Percentiles rank a stretch among this genome's conserved stretches.
Evolutionary conservation across 2,329 filamentous ascomycete species (phyloP).

Genomic region (Nemania bipapillata): DNA sequence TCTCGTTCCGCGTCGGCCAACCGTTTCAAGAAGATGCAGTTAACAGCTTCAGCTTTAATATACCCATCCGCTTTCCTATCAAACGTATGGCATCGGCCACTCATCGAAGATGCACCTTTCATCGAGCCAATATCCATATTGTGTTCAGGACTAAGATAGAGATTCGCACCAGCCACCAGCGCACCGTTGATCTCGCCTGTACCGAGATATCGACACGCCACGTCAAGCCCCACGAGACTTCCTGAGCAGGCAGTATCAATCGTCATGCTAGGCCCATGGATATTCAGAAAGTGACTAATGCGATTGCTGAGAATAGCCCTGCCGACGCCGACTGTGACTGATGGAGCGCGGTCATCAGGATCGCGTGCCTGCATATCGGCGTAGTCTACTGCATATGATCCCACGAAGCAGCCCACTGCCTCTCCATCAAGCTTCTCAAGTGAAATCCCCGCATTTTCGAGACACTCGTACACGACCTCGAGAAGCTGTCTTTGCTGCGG

Average conservation of each 20-base stretch:
- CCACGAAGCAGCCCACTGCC: constrained; percentile 25
- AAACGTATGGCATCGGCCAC: constrained; percentile 48
- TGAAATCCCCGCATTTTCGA: constrained; percentile 33
- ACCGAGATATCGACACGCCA: constrained; percentile 18
- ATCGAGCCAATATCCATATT: constrained; percentile 30
- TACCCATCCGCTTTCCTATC: constrained; percentile 60
- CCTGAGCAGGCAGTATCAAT: constrained; percentile 29
- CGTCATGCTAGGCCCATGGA: constrained; percentile 45
- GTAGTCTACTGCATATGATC: constrained; percentile 24
- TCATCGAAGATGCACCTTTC: neutral
- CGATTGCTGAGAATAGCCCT: constrained; percentile 48
- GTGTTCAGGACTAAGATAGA: constrained; percentile 51
- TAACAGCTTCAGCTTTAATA: constrained; percentile 58
- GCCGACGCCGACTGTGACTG: no score
- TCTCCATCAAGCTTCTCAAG: constrained; percentile 3
- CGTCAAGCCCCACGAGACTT: constrained; percentile 23
- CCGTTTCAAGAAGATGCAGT: constrained; percentile 57
- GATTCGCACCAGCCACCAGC: constrained; percentile 48
- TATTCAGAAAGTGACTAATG: constrained; percentile 51
- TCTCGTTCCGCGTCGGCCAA: constrained; percentile 56
- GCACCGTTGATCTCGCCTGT: constrained; percentile 39
- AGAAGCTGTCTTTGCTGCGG: constrained; percentile 32
- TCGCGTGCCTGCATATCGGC: no score
- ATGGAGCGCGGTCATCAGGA: no score
- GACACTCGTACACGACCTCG: constrained; percentile 32